A percentile compares a stretch with the other conserved stretches of the same genome.
Evolutionary conservation across 495 filamentous ascomycete genomes (phyloP).

Genomic region (Neurospora tetrasperma): DNA sequence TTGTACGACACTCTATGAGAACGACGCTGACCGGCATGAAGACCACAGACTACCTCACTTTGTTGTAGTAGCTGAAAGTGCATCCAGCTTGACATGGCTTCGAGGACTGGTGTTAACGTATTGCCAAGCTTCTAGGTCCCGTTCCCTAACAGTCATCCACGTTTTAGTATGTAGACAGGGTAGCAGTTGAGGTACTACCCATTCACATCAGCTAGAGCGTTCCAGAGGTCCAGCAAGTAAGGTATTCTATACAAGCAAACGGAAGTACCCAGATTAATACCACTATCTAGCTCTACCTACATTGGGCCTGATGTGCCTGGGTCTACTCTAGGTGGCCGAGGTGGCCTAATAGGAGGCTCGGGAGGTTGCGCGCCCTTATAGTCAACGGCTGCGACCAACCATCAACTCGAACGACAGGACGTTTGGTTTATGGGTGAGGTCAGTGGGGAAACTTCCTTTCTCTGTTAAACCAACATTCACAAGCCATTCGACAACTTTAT

Average conservation of each 20-base stretch:
- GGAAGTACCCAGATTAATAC: not conserved
- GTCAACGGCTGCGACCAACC: not conserved
- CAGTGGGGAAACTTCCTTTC: not conserved
- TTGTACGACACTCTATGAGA: not conserved
- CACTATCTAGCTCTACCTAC: not conserved
- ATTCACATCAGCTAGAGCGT: not conserved
- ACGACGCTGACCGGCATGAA: not conserved
- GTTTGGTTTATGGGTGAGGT: not conserved
- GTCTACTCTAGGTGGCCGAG: too few species aligned
- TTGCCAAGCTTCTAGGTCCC: not conserved
- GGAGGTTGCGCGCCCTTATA: not conserved
- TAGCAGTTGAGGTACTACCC: not conserved
- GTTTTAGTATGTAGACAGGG: not conserved
- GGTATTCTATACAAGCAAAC: not conserved
- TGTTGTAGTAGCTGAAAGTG: not conserved
- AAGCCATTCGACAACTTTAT: not conserved
- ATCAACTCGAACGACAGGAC: not conserved
- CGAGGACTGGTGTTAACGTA: not conserved
- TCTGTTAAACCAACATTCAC: not conserved
- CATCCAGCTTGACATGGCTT: not conserved
- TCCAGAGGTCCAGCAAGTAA: not conserved
- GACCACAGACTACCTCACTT: not conserved
- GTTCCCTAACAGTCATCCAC: not conserved
- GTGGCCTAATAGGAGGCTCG: too few species aligned
- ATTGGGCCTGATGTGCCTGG: not conserved